Percentiles rank a stretch among this genome's conserved stretches.
phyloP scores from a whole-genome alignment of 345 rosid species.

The Salix exigua region DNA sequence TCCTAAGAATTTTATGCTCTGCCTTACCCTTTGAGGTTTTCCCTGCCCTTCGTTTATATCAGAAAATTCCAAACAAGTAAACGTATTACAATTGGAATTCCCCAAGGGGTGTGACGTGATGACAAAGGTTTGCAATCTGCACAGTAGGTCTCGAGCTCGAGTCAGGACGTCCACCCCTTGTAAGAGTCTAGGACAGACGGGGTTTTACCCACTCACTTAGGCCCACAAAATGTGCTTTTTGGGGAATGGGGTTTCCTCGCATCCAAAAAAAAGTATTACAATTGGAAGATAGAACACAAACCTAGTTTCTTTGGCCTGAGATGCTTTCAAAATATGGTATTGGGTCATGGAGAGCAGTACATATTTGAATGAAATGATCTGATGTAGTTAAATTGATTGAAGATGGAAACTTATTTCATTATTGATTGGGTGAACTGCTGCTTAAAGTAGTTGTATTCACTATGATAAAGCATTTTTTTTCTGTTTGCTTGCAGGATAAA shows the following conservation, averaged over 20 bases:
- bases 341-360: neutral
- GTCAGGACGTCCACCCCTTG: too few species aligned
- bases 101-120: too few species aligned
- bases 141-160: too few species aligned
- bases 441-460: neutral
- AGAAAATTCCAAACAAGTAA: neutral
- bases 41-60: neutral
- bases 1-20: neutral
- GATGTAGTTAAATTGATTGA: neutral
- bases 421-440: neutral
- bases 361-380: neutral
- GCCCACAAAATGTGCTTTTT: too few species aligned
- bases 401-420: neutral
- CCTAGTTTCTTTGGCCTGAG: neutral
- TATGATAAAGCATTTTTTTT: slow-evolving; percentile 12
- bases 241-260: too few species aligned
- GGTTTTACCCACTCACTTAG: too few species aligned
- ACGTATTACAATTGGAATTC: neutral
- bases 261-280: neutral
- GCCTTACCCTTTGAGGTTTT: neutral
- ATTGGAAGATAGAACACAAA: neutral
- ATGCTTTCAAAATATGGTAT: neutral
- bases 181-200: too few species aligned
- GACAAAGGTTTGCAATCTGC: too few species aligned
- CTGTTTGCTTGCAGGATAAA: slow-evolving; percentile 60